These are phyloP conservation scores for Chenopodium album DNA, from an alignment of 148 eudicot genomes.

Conservation along the genomic window DNA sequence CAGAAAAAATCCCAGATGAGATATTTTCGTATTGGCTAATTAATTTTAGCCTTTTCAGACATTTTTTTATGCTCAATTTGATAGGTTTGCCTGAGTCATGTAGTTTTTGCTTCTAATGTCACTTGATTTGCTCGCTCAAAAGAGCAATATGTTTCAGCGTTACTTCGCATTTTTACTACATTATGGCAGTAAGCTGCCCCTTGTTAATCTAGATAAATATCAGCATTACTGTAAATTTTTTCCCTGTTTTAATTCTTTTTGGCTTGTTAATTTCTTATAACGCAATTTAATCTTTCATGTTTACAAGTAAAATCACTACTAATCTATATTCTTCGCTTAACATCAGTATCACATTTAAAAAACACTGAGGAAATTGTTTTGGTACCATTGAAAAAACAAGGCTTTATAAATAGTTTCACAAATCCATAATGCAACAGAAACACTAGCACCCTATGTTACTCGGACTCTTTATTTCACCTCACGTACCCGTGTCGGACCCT, in stretches of 20 bases:
- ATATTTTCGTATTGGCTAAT: neutral
- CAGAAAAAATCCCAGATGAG: conserved; percentile 6
- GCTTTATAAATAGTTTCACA: neutral
- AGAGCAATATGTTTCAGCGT: too few species aligned
- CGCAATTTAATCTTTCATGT: neutral
- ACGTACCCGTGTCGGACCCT: too few species aligned
- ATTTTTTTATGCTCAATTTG: neutral
- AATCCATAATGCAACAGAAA: neutral
- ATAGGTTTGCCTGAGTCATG: neutral
- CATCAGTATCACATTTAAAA: neutral
- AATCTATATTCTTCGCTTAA: neutral
- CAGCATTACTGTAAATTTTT: too few species aligned
- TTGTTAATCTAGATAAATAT: too few species aligned
- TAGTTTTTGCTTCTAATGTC: neutral
- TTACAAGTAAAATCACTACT: neutral
- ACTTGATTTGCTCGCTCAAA: too few species aligned
- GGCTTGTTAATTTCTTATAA: neutral
- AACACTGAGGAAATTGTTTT: neutral
- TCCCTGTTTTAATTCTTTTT: too few species aligned
- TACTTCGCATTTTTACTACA: too few species aligned
- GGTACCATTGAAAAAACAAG: neutral
- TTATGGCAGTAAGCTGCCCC: too few species aligned
- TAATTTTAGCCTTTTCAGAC: neutral
- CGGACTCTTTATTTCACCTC: too few species aligned
- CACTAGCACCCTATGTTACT: neutral